Percentiles rank a stretch among this genome's conserved stretches.
Evolutionary conservation across 805 yeast genomes (phyloP).

Genomic region (Saturnispora sekii): DNA sequence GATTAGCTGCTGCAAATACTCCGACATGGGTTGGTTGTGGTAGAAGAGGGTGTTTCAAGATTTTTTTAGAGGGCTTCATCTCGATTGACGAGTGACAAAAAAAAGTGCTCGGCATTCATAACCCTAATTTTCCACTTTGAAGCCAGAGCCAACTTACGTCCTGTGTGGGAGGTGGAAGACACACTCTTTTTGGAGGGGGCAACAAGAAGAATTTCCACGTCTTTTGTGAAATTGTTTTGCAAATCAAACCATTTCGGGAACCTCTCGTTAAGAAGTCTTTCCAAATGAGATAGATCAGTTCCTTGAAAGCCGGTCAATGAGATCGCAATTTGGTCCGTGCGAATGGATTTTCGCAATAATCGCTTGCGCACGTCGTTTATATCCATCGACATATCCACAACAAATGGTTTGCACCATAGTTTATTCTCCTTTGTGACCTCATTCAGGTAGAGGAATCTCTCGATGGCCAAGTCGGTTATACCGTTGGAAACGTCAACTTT

Average conservation of each 20-base stretch:
- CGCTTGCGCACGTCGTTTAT: neutral
- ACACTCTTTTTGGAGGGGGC: neutral
- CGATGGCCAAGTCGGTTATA: constrained; percentile 25
- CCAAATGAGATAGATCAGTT: constrained; percentile 24
- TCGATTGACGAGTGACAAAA: neutral
- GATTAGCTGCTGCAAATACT: neutral
- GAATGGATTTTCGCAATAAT: neutral
- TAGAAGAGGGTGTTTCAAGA: no score
- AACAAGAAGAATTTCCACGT: constrained; percentile 44
- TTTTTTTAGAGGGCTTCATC: no score
- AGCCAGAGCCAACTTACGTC: constrained; percentile 19
- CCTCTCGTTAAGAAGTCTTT: constrained; percentile 45
- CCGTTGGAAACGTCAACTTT: neutral
- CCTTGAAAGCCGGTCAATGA: constrained; percentile 26
- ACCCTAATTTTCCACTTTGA: constrained; percentile 16
- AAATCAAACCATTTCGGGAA: constrained; percentile 36
- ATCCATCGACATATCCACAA: neutral
- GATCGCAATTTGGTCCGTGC: constrained; percentile 9
- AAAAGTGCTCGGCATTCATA: constrained; percentile 8
- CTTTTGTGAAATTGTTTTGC: constrained; percentile 38
- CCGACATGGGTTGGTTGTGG: neutral
- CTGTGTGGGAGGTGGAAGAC: constrained; percentile 4
- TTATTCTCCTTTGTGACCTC: constrained; percentile 12
- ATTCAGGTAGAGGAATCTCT: constrained; percentile 20
- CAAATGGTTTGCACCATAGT: constrained; percentile 20